These are phyloP conservation scores for Fraxinus americana DNA, from an alignment of 257 asterid species.

Conservation along the genomic window DNA sequence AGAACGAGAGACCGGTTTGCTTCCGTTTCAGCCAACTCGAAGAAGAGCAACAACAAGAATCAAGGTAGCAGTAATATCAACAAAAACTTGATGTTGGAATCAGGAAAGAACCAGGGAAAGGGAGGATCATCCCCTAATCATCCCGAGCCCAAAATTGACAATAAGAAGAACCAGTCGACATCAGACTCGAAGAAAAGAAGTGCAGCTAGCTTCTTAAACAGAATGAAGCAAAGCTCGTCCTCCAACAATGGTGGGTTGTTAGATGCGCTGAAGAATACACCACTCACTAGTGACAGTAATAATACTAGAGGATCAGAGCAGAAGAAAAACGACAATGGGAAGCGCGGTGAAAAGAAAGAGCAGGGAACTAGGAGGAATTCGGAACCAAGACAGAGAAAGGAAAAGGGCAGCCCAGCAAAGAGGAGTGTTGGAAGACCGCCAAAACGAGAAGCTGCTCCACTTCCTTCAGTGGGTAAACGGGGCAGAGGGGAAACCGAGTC, in stretches of 20 bases:
- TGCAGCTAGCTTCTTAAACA: conserved; percentile 60
- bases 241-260: conserved; percentile 55
- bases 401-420: conserved; percentile 53
- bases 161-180: conserved; percentile 41
- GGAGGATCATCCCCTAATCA: conserved; percentile 48
- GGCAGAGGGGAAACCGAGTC: conserved; percentile 42
- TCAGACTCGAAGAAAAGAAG: conserved; percentile 62
- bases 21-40: conserved; percentile 38
- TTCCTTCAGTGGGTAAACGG: conserved; percentile 43
- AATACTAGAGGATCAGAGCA: conserved; percentile 40
- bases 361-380: conserved; percentile 26
- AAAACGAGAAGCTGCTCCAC: conserved; percentile 49
- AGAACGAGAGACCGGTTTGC: conserved; percentile 56
- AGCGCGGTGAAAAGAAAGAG: conserved; percentile 50
- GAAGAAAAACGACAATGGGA: conserved; percentile 40
- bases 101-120: conserved; percentile 37
- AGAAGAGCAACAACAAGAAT: conserved; percentile 49
- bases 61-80: conserved; percentile 29
- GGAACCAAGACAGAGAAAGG: conserved; percentile 43
- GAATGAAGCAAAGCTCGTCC: conserved; percentile 61
- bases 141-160: conserved; percentile 41
- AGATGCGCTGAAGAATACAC: conserved; percentile 62
- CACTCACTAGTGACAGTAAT: conserved; percentile 45
- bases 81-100: conserved; percentile 32
- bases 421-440: conserved; percentile 65